These are phyloP conservation scores for Blastobotrys capitulatus DNA, from an alignment of 1,139 yeast genomes.

Conservation along the genomic window DNA sequence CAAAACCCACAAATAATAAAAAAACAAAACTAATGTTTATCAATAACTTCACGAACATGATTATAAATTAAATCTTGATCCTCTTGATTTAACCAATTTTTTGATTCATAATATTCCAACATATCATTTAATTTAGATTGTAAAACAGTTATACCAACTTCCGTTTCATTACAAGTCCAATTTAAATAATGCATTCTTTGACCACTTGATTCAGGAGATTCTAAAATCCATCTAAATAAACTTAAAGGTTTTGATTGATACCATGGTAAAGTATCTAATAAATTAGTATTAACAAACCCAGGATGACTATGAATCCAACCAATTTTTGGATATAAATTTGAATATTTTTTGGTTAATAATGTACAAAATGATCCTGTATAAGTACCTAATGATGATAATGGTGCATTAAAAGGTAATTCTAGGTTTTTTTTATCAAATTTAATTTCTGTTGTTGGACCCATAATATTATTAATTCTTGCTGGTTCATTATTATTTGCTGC, in stretches of 20 bases:
- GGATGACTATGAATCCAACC: conserved; percentile 28
- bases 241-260: background rate
- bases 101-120: conserved; percentile 11
- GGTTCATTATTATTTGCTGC: conserved; percentile 26
- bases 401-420: conserved; percentile 22
- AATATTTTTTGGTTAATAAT: conserved; percentile 15
- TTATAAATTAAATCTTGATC: conserved; percentile 25
- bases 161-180: background rate
- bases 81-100: conserved; percentile 16
- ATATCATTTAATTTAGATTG: conserved; percentile 14
- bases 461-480: conserved; percentile 28
- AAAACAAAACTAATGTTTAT: no score
- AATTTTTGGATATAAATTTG: conserved; percentile 25
- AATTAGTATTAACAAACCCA: conserved; percentile 26
- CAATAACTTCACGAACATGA: conserved; percentile 20
- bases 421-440: conserved; percentile 22
- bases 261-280: conserved; percentile 16
- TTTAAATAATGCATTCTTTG: background rate
- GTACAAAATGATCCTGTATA: background rate
- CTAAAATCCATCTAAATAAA: background rate
- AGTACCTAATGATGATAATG: conserved; percentile 15
- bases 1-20: no score
- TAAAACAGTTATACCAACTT: conserved; percentile 14
- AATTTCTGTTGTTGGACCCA: conserved; percentile 24
- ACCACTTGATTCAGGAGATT: background rate